phyloP scores from a whole-genome alignment of 179 eudicot species.

The Beta lomatogona region DNA sequence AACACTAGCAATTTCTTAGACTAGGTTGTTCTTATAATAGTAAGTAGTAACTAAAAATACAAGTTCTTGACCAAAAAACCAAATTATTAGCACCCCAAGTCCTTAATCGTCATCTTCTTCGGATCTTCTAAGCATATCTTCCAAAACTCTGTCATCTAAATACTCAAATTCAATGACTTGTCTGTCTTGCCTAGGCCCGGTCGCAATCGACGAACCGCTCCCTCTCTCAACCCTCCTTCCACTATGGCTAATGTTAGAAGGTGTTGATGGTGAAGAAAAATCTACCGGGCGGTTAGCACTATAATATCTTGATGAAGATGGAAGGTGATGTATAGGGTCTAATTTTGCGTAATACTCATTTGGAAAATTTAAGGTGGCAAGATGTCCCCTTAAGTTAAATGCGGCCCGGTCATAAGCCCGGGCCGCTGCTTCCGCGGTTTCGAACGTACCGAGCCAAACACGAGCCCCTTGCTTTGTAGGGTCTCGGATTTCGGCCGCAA shows the following conservation, averaged over 20 bases:
- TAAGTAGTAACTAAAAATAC: neutral
- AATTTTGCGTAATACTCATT: constrained; percentile 43
- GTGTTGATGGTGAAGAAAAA: constrained; percentile 13
- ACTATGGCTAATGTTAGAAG: neutral
- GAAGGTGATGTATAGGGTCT: constrained; percentile 32
- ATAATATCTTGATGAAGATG: constrained; percentile 14
- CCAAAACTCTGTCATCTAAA: constrained; percentile 52
- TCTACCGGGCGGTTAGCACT: neutral
- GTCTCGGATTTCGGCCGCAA: constrained; percentile 62
- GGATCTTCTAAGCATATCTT: constrained; percentile 50
- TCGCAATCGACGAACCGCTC: constrained; percentile 8
- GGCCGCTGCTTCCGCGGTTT: constrained; percentile 55
- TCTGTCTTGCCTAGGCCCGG: constrained; percentile 28
- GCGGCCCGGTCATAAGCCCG: constrained; percentile 62
- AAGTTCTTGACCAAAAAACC: neutral
- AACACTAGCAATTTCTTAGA: neutral
- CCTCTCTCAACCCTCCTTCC: constrained; percentile 17
- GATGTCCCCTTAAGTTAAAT: constrained; percentile 53
- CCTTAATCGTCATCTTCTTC: constrained; percentile 23
- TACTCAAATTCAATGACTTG: constrained; percentile 59
- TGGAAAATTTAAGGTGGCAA: constrained; percentile 64
- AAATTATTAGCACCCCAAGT: neutral
- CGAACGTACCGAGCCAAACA: constrained; percentile 66
- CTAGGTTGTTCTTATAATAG: neutral
- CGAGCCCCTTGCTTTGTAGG: constrained; percentile 51